These are phyloP conservation scores for Psidium guajava DNA, from an alignment of 345 rosid genomes.

Conservation along the genomic window DNA sequence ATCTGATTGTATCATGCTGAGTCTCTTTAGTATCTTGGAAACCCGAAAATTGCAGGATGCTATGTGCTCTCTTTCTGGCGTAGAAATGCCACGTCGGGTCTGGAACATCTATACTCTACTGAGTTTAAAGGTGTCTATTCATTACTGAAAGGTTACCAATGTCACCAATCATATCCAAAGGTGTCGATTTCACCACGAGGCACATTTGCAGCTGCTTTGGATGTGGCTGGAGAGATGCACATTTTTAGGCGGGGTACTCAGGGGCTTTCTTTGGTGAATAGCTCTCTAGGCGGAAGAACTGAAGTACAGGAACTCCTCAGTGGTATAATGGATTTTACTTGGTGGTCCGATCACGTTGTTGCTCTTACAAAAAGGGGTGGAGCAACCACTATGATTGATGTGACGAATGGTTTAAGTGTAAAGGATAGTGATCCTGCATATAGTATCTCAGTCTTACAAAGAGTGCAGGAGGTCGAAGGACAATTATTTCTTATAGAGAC, in stretches of 20 bases:
- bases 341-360: slow-evolving; percentile 85
- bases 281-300: slow-evolving; percentile 10
- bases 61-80: slow-evolving; percentile 64
- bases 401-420: slow-evolving; percentile 34
- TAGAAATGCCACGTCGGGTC: slow-evolving; percentile 27
- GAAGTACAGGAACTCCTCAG: slow-evolving; percentile 19
- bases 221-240: slow-evolving; percentile 50
- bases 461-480: slow-evolving; percentile 40
- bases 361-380: slow-evolving; percentile 50
- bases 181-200: slow-evolving; percentile 72
- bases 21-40: background rate
- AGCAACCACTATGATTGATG: slow-evolving; percentile 41
- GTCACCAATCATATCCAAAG: slow-evolving; percentile 53
- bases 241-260: slow-evolving; percentile 50
- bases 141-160: slow-evolving; percentile 21
- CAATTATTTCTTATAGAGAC: slow-evolving; percentile 59
- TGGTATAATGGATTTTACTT: slow-evolving; percentile 61
- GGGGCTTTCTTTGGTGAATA: slow-evolving; percentile 21
- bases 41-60: slow-evolving; percentile 34
- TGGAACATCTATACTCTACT: slow-evolving; percentile 41
- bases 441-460: slow-evolving; percentile 61
- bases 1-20: background rate
- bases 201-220: slow-evolving; percentile 56
- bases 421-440: slow-evolving; percentile 39
- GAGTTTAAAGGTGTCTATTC: slow-evolving; percentile 55